Evolutionary conservation across 2,329 filamentous ascomycete genomes (phyloP).

Genomic region (Ophiosphaerella narmari): DNA sequence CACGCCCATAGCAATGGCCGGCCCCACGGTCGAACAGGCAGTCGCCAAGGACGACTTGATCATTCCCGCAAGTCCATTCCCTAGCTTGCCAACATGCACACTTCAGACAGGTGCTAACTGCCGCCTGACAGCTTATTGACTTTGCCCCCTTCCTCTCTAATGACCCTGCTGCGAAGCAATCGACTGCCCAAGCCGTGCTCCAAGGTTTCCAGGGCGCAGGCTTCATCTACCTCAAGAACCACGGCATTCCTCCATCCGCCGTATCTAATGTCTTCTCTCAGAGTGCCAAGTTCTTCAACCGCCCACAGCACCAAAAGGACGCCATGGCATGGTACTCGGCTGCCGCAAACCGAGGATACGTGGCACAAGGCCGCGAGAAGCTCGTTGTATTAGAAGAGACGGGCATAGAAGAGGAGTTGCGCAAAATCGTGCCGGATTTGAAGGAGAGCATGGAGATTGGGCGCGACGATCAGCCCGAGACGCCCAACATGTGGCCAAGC

Average conservation of each 20-base stretch:
- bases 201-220: conserved; percentile 82
- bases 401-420: conserved; percentile 42
- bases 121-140: conserved; percentile 68
- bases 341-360: conserved; percentile 56
- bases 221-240: conserved; percentile 86
- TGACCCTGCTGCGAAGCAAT: conserved; percentile 61
- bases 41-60: conserved; percentile 41
- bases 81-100: neutral
- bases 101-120: neutral
- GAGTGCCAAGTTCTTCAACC: conserved; percentile 46
- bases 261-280: conserved; percentile 65
- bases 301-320: conserved; percentile 45
- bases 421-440: conserved; percentile 46
- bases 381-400: conserved; percentile 43
- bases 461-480: conserved; percentile 61
- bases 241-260: conserved; percentile 67
- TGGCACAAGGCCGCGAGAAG: conserved; percentile 51
- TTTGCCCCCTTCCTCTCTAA: conserved; percentile 74
- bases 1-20: conserved; percentile 1
- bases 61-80: conserved; percentile 31
- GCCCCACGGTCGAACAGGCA: conserved; percentile 27
- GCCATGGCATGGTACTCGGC: conserved; percentile 50
- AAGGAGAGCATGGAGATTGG: conserved; percentile 68
- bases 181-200: conserved; percentile 73
- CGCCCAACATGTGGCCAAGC: conserved; percentile 79